A percentile compares a stretch with the other conserved stretches of the same genome.
Evolutionary conservation across 257 asterid genomes (phyloP).

Genomic region (Osmanthus fragrans): DNA sequence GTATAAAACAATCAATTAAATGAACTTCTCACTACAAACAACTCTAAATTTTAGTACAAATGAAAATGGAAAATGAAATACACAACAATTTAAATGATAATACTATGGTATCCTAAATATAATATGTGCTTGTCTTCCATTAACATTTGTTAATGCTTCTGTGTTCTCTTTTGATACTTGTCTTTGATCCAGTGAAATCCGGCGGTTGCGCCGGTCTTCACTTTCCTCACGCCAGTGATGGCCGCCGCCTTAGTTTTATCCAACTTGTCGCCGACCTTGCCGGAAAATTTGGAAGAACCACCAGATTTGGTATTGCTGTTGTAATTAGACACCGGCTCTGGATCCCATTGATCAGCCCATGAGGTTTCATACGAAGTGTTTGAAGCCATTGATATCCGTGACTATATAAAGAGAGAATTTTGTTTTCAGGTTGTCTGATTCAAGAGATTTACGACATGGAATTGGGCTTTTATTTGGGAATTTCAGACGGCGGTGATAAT

Average conservation of each 20-base stretch:
- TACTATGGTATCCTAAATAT: neutral
- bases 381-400: slow-evolving; percentile 28
- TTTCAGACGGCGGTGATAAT: neutral
- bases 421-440: neutral
- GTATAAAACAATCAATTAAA: neutral
- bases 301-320: slow-evolving; percentile 24
- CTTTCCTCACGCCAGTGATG: slow-evolving; percentile 42
- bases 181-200: slow-evolving; percentile 50
- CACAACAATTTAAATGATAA: neutral
- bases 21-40: neutral
- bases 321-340: slow-evolving; percentile 35
- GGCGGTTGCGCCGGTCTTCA: slow-evolving; percentile 39
- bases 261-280: slow-evolving; percentile 35
- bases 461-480: neutral
- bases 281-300: slow-evolving; percentile 40
- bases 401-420: neutral
- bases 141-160: slow-evolving; percentile 18
- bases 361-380: slow-evolving; percentile 62
- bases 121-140: neutral
- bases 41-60: neutral
- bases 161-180: slow-evolving; percentile 33
- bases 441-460: neutral
- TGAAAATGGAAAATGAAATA: neutral
- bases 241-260: slow-evolving; percentile 41
- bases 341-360: slow-evolving; percentile 79